phyloP scores from a whole-genome alignment of 2,329 filamentous ascomycete species.

The Ilyonectria sp. region DNA sequence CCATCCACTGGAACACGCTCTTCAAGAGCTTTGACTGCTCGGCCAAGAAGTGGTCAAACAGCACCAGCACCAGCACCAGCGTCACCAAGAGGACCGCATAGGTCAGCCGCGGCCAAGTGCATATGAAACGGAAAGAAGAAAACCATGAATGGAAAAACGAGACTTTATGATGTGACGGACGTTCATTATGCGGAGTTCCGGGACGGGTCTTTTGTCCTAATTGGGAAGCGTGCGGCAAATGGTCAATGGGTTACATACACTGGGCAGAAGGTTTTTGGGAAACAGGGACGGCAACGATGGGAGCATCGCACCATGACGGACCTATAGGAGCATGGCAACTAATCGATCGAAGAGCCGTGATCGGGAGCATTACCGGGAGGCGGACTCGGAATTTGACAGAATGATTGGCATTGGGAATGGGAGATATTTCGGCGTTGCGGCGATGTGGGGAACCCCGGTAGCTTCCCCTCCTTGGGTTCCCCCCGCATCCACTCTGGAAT shows the following conservation, averaged over 20 bases:
- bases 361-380: neutral
- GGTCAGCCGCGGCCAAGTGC: neutral
- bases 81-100: neutral
- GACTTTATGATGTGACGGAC: constrained; percentile 21
- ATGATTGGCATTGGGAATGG: constrained; percentile 19
- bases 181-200: constrained; percentile 16
- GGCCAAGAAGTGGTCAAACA: constrained; percentile 33
- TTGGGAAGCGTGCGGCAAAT: constrained; percentile 15
- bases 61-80: neutral
- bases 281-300: neutral
- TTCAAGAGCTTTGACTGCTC: constrained; percentile 55
- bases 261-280: neutral
- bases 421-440: constrained; percentile 38
- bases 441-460: constrained; percentile 35
- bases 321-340: neutral
- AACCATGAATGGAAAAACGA: constrained; percentile 10
- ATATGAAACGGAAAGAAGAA: neutral
- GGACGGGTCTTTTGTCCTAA: constrained; percentile 28
- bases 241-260: constrained; percentile 5
- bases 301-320: neutral
- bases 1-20: constrained; percentile 61
- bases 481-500: constrained; percentile 20
- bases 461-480: constrained; percentile 26
- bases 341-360: neutral
- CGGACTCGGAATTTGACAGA: constrained; percentile 11